Conservation (phyloP, 2,329 filamentous ascomycete genomes). For the Zymoseptoria tritici region DNA sequence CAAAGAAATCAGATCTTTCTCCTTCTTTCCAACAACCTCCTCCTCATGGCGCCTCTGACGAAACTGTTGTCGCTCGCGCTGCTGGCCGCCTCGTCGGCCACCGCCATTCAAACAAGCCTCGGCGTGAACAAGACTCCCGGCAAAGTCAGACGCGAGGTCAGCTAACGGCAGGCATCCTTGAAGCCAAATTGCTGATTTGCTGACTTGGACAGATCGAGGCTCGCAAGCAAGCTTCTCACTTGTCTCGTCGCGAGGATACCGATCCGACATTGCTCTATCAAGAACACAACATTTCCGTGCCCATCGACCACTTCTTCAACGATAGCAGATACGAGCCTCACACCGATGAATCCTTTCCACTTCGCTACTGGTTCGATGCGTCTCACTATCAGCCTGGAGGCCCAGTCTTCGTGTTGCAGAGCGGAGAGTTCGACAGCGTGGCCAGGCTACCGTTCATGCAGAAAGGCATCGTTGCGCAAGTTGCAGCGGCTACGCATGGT, state of each 20-base stretch:
- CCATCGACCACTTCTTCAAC: conserved; percentile 78
- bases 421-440: conserved; percentile 61
- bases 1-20: background rate
- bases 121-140: conserved; percentile 1
- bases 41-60: conserved; percentile 1
- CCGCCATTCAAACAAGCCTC: conserved; percentile 5
- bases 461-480: conserved; percentile 66
- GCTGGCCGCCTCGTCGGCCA: conserved; percentile 1
- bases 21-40: background rate
- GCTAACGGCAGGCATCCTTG: background rate
- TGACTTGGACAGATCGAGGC: background rate
- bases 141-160: conserved; percentile 1
- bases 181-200: background rate
- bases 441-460: conserved; percentile 62
- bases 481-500: conserved; percentile 64
- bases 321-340: conserved; percentile 72
- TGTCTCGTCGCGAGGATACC: conserved; percentile 14
- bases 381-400: conserved; percentile 68
- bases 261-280: conserved; percentile 37
- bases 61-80: conserved; percentile 3
- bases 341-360: conserved; percentile 56
- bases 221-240: conserved; percentile 1
- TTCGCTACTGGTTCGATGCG: conserved; percentile 80
- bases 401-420: conserved; percentile 69
- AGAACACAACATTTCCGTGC: conserved; percentile 47